These are phyloP conservation scores for Nakazawaea wyomingensis DNA, from an alignment of 805 yeast species.

Conservation along the genomic window DNA sequence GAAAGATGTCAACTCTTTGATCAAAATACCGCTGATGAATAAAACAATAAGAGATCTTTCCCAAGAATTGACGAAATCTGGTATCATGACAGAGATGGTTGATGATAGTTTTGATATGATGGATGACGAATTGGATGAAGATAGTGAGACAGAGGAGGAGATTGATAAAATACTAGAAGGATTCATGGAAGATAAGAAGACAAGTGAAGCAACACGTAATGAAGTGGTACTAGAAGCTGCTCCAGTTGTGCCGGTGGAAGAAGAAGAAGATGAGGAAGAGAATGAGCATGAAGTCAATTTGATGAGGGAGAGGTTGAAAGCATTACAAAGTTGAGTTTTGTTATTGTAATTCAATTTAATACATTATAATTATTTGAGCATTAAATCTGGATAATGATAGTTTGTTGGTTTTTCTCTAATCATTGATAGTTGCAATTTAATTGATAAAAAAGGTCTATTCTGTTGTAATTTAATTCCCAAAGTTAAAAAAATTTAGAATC, in stretches of 20 bases:
- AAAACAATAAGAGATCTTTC: constrained; percentile 82
- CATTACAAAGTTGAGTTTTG: constrained; percentile 56
- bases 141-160: constrained; percentile 57
- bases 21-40: constrained; percentile 72
- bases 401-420: no score
- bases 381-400: no score
- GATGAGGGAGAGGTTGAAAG: constrained; percentile 86
- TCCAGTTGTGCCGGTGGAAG: constrained; percentile 19
- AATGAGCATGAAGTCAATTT: constrained; percentile 65
- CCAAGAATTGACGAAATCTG: constrained; percentile 79
- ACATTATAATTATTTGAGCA: no score
- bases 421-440: no score
- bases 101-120: constrained; percentile 77
- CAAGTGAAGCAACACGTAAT: no score
- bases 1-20: constrained; percentile 81
- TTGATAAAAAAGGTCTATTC: no score
- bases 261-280: constrained; percentile 48
- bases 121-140: constrained; percentile 59
- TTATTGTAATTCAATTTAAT: no score
- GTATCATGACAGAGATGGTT: constrained; percentile 91
- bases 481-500: no score
- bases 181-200: constrained; percentile 35
- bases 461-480: no score
- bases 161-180: constrained; percentile 57
- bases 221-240: constrained; percentile 14